Evolutionary conservation across 2,329 filamentous ascomycete species (phyloP).

Genomic region (Claviceps lovelessii): DNA sequence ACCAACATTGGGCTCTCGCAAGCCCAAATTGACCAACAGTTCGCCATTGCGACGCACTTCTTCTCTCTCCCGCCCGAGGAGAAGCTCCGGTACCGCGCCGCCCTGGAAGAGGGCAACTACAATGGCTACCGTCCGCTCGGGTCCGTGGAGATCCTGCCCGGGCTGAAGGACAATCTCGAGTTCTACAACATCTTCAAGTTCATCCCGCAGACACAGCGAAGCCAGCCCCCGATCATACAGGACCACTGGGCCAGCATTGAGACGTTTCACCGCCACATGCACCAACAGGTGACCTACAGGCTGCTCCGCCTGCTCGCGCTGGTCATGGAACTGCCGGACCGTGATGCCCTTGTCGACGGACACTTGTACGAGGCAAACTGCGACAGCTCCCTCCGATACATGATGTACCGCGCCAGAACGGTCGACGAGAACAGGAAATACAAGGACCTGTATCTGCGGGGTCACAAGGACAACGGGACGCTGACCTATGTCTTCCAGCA

Average conservation of each 20-base stretch:
- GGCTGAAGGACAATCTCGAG: constrained; percentile 23
- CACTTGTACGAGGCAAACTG: constrained; percentile 40
- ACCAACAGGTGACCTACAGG: constrained; percentile 18
- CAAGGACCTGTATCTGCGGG: constrained; percentile 22
- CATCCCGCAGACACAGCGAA: constrained; percentile 17
- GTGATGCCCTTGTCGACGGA: constrained; percentile 34
- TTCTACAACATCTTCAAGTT: constrained; percentile 29
- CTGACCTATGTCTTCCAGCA: constrained; percentile 44
- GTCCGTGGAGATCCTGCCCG: constrained; percentile 17
- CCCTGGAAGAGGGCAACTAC: constrained; percentile 38
- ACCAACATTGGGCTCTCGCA: constrained; percentile 47
- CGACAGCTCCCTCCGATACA: constrained; percentile 44
- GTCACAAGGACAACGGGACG: constrained; percentile 41
- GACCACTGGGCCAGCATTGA: constrained; percentile 19
- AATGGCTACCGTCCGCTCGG: constrained; percentile 41
- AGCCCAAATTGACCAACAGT: constrained; percentile 45
- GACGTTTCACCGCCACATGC: constrained; percentile 21
- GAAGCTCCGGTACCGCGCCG: constrained; percentile 40
- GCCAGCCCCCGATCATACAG: constrained; percentile 20
- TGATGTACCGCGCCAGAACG: constrained; percentile 39
- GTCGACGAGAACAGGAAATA: constrained; percentile 26
- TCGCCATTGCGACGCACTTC: constrained; percentile 44
- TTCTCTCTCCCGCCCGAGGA: constrained; percentile 42
- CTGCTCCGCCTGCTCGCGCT: constrained; percentile 27
- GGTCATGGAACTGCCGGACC: constrained; percentile 39